Conservation (phyloP, 345 rosid species). For the Aquilaria sinensis region DNA sequence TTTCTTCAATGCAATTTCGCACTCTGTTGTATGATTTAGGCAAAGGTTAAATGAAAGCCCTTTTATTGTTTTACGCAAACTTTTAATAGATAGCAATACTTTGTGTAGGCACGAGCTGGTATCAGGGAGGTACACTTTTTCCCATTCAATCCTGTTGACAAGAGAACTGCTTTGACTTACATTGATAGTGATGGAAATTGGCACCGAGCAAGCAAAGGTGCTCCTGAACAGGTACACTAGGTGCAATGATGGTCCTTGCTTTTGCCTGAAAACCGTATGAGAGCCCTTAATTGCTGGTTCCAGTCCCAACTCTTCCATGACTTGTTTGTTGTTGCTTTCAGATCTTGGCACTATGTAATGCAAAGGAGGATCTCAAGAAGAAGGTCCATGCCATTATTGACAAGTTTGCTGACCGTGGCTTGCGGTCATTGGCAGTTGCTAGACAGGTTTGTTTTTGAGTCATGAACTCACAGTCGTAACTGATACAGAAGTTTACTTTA, state of each 20-base stretch:
- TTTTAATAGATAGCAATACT: background rate
- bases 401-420: constrained; percentile 71
- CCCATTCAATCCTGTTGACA: constrained; percentile 76
- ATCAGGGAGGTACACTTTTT: constrained; percentile 65
- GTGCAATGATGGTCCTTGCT: background rate
- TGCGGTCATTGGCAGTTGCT: constrained; percentile 64
- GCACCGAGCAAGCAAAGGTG: constrained; percentile 83
- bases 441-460: constrained; percentile 44
- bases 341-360: constrained; percentile 54
- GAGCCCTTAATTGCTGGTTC: background rate
- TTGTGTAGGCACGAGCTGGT: constrained; percentile 32
- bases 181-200: constrained; percentile 52
- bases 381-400: constrained; percentile 51
- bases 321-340: constrained; percentile 8
- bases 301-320: background rate
- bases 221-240: constrained; percentile 68
- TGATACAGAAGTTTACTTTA: too few relatives aligned
- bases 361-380: constrained; percentile 47
- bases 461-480: too few relatives aligned
- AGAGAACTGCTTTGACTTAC: constrained; percentile 69
- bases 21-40: constrained; percentile 24
- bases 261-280: background rate
- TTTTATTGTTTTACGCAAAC: too few relatives aligned
- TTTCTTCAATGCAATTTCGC: background rate
- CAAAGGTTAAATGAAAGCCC: constrained; percentile 11